These are phyloP conservation scores for Triangularia setosa DNA, from an alignment of 2,329 filamentous ascomycete genomes.

Conservation along the genomic window DNA sequence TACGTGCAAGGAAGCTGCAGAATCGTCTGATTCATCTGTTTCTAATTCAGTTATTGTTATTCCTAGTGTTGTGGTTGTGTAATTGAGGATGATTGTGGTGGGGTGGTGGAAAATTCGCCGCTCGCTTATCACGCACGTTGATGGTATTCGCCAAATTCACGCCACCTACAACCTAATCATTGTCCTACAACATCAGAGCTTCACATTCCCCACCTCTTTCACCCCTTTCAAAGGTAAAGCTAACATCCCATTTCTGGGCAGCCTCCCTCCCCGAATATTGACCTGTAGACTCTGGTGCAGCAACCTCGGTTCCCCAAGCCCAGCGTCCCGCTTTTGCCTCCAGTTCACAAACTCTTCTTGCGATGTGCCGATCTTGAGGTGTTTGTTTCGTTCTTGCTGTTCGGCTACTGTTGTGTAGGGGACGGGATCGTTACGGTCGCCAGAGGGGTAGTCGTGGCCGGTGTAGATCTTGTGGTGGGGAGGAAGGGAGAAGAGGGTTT, in stretches of 20 bases:
- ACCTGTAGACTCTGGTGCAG: slow-evolving; percentile 50
- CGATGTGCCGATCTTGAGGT: slow-evolving; percentile 39
- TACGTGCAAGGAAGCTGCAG: too few relatives aligned
- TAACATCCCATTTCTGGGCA: slow-evolving; percentile 32
- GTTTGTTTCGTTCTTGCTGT: slow-evolving; percentile 45
- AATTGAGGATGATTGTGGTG: too few relatives aligned
- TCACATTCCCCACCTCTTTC: not conserved
- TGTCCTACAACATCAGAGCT: not conserved
- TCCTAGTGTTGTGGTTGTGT: too few relatives aligned
- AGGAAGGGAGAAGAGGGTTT: slow-evolving; percentile 41
- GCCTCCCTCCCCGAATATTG: slow-evolving; percentile 46
- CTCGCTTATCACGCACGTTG: too few relatives aligned
- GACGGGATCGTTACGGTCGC: slow-evolving; percentile 27
- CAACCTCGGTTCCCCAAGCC: slow-evolving; percentile 42
- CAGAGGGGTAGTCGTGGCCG: slow-evolving; percentile 51
- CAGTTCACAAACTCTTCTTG: slow-evolving; percentile 43
- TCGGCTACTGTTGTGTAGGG: slow-evolving; percentile 44
- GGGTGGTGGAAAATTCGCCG: too few relatives aligned
- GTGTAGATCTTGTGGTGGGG: slow-evolving; percentile 46
- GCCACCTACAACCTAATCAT: too few relatives aligned
- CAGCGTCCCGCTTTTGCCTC: slow-evolving; percentile 41
- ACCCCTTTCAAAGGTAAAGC: not conserved
- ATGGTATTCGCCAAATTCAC: too few relatives aligned
- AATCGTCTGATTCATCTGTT: too few relatives aligned
- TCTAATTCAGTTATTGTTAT: too few relatives aligned